phyloP scores from a whole-genome alignment of 441 rosid genomes.

The Sinapis alba region DNA sequence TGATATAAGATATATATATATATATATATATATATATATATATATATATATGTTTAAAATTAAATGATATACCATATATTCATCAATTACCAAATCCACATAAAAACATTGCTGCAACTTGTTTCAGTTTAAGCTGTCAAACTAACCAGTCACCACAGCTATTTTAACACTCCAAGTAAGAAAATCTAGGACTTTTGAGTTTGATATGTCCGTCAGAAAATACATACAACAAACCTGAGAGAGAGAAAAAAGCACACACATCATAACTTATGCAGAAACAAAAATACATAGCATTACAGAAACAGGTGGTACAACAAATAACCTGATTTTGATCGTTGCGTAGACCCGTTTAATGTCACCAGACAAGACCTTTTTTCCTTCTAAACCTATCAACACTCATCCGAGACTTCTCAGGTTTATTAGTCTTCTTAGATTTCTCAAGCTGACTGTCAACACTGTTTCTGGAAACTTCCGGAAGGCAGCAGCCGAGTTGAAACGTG shows the following conservation, averaged over 20 bases:
- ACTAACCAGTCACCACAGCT: slow-evolving; percentile 16
- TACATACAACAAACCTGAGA: slow-evolving; percentile 27
- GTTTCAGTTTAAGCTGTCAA: neutral
- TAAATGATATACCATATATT: neutral
- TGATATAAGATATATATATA: no score
- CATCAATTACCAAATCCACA: neutral
- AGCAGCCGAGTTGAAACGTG: slow-evolving; percentile 64
- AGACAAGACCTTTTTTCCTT: slow-evolving; percentile 72
- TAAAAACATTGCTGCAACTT: neutral
- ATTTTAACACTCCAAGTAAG: slow-evolving; percentile 17
- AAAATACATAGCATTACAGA: slow-evolving; percentile 19
- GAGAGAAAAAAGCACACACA: neutral
- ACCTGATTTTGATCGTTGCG: slow-evolving; percentile 4
- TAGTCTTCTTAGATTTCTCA: slow-evolving; percentile 81
- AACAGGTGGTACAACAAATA: slow-evolving; percentile 21
- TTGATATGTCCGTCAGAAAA: slow-evolving; percentile 34
- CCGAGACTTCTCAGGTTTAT: slow-evolving; percentile 89
- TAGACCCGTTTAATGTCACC: slow-evolving; percentile 50
- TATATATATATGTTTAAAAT: neutral
- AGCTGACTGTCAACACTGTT: slow-evolving; percentile 96
- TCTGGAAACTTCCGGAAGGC: slow-evolving; percentile 84
- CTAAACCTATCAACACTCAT: slow-evolving; percentile 92
- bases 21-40: no score
- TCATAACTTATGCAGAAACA: slow-evolving; percentile 23
- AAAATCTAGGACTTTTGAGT: slow-evolving; percentile 22